Evolutionary conservation across 163 green algal species (phyloP), one percentile per base, ranked within the genome.

Genomic region (Prototheca cutis): DNA sequence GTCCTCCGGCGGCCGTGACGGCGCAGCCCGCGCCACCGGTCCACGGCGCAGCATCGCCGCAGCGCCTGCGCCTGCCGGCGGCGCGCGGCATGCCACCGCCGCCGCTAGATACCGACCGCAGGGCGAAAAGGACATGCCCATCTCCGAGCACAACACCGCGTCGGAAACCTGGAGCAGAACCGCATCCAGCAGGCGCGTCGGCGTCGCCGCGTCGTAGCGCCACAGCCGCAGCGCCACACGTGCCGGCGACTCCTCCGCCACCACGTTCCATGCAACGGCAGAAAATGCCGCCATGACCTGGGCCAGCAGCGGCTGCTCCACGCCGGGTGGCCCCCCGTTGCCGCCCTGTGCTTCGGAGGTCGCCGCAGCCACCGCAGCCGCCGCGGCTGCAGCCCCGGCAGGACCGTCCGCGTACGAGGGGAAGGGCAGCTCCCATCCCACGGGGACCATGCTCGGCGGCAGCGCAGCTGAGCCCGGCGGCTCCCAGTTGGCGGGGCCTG

Each of bases 81-180:
- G 40, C 27, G 28, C 42, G 28, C 58, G 63, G 31, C 59, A 69
- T 10, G 69, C 63, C 4, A 57, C 54, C 2, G 63, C 71, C 23
- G 52, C 61, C 18, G 84, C 89, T 40, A 96, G 67, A 45, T 75
- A 86, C 32, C 78, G 70, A 28, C 89, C 89, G 65, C 84, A 93
- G 10, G 83, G 78, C 15, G 74, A 87, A 64, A 96, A 93, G 65
- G 94, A 80, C 15, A 90, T 78, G 17, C 89, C 89, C 89, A 96
- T 96, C 73, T 96, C 89, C 54, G 71, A 87, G 76, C 84, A 94
- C 31, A 94, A 77, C 62, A 95, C 86, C 0, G 83, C 80, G 42
- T 91, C 75, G 0, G 68, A 60, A 32, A 95, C 84, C 27, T 72
- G 65, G 34, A 95, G 60, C 34, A 60, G 64, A 53, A 75, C 30